A percentile compares a stretch with the other conserved stretches of the same genome.
Evolutionary conservation across 2,329 filamentous ascomycete genomes (phyloP).

Genomic region (Metarhizium album): DNA sequence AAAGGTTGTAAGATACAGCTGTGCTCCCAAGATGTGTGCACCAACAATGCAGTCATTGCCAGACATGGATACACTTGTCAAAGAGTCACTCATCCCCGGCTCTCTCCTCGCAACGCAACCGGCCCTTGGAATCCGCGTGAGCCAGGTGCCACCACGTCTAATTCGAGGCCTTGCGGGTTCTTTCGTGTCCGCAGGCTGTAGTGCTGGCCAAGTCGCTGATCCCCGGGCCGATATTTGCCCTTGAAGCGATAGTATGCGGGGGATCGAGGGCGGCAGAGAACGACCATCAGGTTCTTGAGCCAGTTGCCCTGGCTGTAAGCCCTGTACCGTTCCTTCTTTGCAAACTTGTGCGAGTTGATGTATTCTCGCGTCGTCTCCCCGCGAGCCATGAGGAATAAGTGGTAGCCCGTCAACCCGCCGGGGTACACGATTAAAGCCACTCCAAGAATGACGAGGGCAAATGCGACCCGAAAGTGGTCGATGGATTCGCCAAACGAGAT

Average conservation of each 20-base stretch:
- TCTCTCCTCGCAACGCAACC: constrained; percentile 30
- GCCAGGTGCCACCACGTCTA: constrained; percentile 50
- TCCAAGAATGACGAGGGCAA: constrained; percentile 81
- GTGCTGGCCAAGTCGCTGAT: constrained; percentile 64
- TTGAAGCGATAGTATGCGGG: constrained; percentile 90
- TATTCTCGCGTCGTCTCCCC: constrained; percentile 96
- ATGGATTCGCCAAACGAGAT: constrained; percentile 61
- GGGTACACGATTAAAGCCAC: constrained; percentile 70
- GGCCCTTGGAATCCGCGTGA: constrained; percentile 44
- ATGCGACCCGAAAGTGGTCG: constrained; percentile 63
- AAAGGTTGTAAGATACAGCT: not conserved
- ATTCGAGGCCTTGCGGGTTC: constrained; percentile 53
- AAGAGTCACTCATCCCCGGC: constrained; percentile 6
- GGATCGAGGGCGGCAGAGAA: constrained; percentile 71
- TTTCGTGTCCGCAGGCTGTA: constrained; percentile 30
- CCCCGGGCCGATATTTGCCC: constrained; percentile 61
- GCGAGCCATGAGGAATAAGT: constrained; percentile 79
- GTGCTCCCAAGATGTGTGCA: not conserved
- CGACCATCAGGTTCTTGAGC: constrained; percentile 68
- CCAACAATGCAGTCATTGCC: not conserved
- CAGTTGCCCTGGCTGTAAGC: constrained; percentile 75
- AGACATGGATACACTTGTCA: not conserved
- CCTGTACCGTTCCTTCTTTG: constrained; percentile 80
- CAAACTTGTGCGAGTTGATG: constrained; percentile 90
- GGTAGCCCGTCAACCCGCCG: constrained; percentile 72